These are phyloP conservation scores for Cystoisospora suis DNA, from an alignment of 169 alveolate genomes.

Conservation along the genomic window DNA sequence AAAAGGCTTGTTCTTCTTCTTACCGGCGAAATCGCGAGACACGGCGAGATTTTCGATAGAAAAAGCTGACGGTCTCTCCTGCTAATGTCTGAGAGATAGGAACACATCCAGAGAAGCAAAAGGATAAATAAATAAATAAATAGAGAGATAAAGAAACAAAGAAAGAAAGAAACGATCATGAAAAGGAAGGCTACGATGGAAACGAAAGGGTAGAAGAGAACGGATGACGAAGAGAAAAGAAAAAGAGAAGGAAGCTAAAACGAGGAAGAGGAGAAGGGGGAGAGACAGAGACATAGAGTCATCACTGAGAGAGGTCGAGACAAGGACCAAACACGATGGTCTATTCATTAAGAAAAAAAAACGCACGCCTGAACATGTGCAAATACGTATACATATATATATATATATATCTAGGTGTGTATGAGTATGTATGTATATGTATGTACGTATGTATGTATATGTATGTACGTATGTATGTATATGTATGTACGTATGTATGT, in stretches of 20 bases:
- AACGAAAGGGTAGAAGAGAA: not conserved
- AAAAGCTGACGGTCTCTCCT: slow-evolving; percentile 84
- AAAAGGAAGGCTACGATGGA: not conserved
- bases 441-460: not conserved
- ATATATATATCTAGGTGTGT: not conserved
- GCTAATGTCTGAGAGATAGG: slow-evolving; percentile 73
- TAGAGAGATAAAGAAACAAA: too few species aligned
- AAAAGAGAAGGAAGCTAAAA: not conserved
- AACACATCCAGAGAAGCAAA: too few species aligned
- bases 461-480: not conserved
- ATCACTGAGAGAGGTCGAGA: not conserved
- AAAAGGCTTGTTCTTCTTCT: too few species aligned
- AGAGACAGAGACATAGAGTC: not conserved
- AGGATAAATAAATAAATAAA: too few species aligned
- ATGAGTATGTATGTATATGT: not conserved
- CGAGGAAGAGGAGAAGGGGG: not conserved
- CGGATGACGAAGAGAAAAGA: not conserved
- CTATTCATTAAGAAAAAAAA: not conserved
- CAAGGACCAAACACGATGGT: not conserved
- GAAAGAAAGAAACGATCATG: too few species aligned
- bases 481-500: not conserved
- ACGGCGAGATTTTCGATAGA: slow-evolving; percentile 82
- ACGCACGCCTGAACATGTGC: not conserved
- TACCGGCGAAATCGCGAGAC: slow-evolving; percentile 80
- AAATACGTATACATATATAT: not conserved